Evolutionary conservation across 1,284 basidiomycete species (phyloP), one percentile per base, ranked within the genome.

Genomic region (Leccinum griseonigrum): DNA sequence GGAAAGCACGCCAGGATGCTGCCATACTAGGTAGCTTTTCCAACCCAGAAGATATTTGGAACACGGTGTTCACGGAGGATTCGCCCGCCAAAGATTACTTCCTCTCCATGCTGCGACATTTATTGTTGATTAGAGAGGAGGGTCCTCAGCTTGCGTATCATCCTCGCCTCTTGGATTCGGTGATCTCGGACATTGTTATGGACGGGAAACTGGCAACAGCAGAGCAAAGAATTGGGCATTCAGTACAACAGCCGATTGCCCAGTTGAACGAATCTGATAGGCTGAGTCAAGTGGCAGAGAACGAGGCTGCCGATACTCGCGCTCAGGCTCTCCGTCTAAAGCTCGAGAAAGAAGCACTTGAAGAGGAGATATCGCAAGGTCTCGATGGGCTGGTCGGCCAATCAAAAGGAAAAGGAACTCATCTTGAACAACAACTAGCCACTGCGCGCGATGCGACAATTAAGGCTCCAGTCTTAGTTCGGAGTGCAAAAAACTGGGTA

Each of bases 201-300:
- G 95, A 97, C 76, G 93, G 95, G 75, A 92, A 93, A 68, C 83
- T 95, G 56, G 85, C 84, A 32, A 92, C 93, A 36, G 92, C 95
- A 31, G 92, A 94, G 62, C 85, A 89, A 56, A 85, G 95, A 22
- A 83, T 98, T 65, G 96, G 95, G 0, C 88, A 92, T 61, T 95
- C 94, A 2, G 95, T 99, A 22, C 89, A 94, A 66, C 86, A 91
- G 56, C 85, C 98, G 62, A 90, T 98, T 55, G 88, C 92, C 5
- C 91, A 92, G 70, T 93, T 98, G 74, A 94, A 94, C 63, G 95
- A 98, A 71, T 88, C 94, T 34, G 95, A 98, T 67, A 85, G 91
- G 50, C 83, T 91, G 22, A 22, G 22, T 65, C 90, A 95, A 70
- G 77, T 81, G 34, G 84, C 90, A n/a, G 86, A 94, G 70, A 83